Conservation (phyloP, 2,329 filamentous ascomycete species). For the Orbilia quercus region DNA sequence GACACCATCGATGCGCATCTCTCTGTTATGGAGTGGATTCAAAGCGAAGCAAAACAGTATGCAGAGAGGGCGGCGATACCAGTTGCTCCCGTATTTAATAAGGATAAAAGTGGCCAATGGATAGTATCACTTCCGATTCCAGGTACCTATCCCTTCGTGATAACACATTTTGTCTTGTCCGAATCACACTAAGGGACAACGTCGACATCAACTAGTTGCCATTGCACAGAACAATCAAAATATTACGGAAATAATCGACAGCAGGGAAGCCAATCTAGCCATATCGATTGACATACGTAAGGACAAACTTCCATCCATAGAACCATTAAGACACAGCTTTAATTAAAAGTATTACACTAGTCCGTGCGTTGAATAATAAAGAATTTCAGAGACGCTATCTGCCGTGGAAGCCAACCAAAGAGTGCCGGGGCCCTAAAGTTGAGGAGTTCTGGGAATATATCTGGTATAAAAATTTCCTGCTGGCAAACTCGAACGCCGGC, state of each 20-base stretch:
- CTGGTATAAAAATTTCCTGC: conserved; percentile 2
- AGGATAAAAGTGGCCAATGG: conserved; percentile 10
- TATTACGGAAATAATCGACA: background rate
- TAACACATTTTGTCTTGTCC: background rate
- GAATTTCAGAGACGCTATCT: conserved; percentile 8
- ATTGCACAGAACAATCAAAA: background rate
- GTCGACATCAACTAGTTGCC: background rate
- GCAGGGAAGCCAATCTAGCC: conserved; percentile 8
- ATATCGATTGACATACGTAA: conserved; percentile 24
- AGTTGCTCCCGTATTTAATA: background rate
- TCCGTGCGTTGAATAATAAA: conserved; percentile 9
- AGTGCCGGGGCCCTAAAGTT: background rate
- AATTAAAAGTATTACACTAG: background rate
- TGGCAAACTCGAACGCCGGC: background rate
- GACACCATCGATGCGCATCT: conserved; percentile 16
- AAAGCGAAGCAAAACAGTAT: conserved; percentile 12
- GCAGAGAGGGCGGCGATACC: background rate
- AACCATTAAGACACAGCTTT: background rate
- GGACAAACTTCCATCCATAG: background rate
- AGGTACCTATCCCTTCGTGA: background rate
- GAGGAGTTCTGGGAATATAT: background rate
- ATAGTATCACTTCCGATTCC: conserved; percentile 5
- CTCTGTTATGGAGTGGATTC: conserved; percentile 27
- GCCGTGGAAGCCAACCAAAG: conserved; percentile 19
- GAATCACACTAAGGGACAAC: background rate